These are phyloP conservation scores for Kockovaella imperatae DNA, from an alignment of 768 basidiomycete species.

Conservation along the genomic window DNA sequence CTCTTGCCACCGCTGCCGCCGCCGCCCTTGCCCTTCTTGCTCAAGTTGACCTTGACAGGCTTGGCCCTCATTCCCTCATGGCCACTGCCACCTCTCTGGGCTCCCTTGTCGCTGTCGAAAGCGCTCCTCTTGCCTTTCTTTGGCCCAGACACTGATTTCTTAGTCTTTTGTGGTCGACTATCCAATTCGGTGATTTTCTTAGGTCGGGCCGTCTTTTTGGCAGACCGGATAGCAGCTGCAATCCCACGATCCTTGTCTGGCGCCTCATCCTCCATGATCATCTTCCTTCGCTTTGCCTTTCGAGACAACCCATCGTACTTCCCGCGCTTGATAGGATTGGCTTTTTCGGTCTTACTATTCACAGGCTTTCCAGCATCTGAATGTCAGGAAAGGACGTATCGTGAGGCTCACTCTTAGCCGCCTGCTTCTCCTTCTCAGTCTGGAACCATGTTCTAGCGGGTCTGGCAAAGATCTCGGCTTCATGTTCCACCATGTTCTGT, in stretches of 20 bases:
- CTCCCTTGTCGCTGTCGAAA: slow-evolving; percentile 21
- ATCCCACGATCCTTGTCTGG: slow-evolving; percentile 52
- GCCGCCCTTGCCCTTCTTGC: slow-evolving; percentile 21
- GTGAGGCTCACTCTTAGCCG: slow-evolving; percentile 60
- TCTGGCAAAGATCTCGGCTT: slow-evolving; percentile 81
- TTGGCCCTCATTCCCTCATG: slow-evolving; percentile 38
- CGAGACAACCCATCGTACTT: slow-evolving; percentile 66
- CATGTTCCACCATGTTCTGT: slow-evolving; percentile 88
- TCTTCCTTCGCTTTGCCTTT: slow-evolving; percentile 75
- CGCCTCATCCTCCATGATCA: slow-evolving; percentile 69
- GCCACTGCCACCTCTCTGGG: slow-evolving; percentile 1
- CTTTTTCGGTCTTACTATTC: slow-evolving; percentile 20
- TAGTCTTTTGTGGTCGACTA: slow-evolving; percentile 16
- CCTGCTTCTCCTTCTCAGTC: slow-evolving; percentile 68
- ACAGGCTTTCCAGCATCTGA: slow-evolving; percentile 47
- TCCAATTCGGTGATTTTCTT: slow-evolving; percentile 63
- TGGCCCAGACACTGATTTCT: slow-evolving; percentile 8
- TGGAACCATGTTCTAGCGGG: slow-evolving; percentile 99
- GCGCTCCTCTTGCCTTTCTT: slow-evolving; percentile 23
- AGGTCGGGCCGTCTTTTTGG: slow-evolving; percentile 69
- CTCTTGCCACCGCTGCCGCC: slow-evolving; percentile 11
- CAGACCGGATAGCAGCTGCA: slow-evolving; percentile 71
- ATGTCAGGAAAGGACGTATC: neutral
- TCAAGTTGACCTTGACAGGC: slow-evolving; percentile 20
- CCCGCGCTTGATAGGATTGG: slow-evolving; percentile 38